Base-by-base conservation (phyloP, 192 early-diverging fungal genomes). In the Rhizophagus prolifer region DNA sequence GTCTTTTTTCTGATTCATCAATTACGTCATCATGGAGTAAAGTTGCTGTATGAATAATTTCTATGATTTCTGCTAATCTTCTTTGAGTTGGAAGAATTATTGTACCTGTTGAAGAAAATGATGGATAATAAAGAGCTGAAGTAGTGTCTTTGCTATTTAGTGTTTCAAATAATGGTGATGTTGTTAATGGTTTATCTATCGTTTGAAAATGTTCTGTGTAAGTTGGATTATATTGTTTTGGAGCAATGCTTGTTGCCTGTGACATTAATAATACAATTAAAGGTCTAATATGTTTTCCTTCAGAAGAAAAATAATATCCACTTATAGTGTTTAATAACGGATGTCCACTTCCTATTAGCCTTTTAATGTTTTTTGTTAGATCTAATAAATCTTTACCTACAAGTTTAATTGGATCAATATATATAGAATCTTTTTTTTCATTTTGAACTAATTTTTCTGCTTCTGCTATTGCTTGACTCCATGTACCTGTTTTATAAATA, bases 21-120 rank as follows among this genome's bases (percentile, higher is more conserved):
- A 87, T 87, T 13, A 85, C 83, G 80, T 99, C 97, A 83, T 99
- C 95, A 81, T 99, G 97, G 10, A 99, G 84, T 12, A 99, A 83
- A 4, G 95, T 95, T 14, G 97, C 94, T 5, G 95, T 99, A 80
- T 99, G 95, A 79, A 99, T 99, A 93, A 99, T 96, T 82, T 99
- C 97, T 0, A 94, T 94, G 70, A 99, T 97, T 82, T 99, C 97
- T 7, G 95, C 95, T 62, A 99, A 86, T 10, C 97, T 90, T 19
- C 94, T 87, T 68, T 99, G 97, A 31, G 94, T 90, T 10, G 94
- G 92, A 65, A 97, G 83, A 50, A 98, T 94, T 4, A 60, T 79
- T 76, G 30, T 78, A 64, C 30, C 62, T n/a, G 25, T 78, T 76
- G 80, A 78, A 72, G 26, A 79, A 26, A 41, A 70, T 72, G 76